These are phyloP conservation scores for Lippia alba DNA, from an alignment of 305 asterid species.

Conservation along the genomic window DNA sequence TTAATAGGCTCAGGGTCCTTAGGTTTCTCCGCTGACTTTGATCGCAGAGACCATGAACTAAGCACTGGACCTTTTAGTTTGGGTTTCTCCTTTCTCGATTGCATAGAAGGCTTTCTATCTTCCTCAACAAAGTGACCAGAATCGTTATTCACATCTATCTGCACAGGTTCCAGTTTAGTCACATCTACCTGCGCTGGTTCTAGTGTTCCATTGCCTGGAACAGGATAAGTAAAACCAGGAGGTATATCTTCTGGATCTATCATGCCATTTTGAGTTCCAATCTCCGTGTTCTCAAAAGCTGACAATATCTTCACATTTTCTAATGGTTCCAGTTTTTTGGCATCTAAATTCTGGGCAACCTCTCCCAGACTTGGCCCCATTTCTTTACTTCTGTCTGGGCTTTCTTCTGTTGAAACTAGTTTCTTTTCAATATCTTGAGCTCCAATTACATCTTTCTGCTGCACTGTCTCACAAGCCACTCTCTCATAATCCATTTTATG, in stretches of 20 bases:
- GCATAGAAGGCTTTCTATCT: constrained; percentile 44
- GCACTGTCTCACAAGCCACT: constrained; percentile 34
- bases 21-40: constrained; percentile 66
- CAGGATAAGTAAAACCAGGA: constrained; percentile 34
- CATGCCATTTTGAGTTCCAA: constrained; percentile 37
- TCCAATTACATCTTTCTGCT: constrained; percentile 41
- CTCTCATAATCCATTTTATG: constrained; percentile 30
- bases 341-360: constrained; percentile 29
- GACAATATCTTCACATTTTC: constrained; percentile 39
- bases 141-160: constrained; percentile 33
- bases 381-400: constrained; percentile 29
- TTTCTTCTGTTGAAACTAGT: constrained; percentile 31
- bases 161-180: constrained; percentile 27
- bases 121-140: constrained; percentile 36
- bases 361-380: constrained; percentile 31
- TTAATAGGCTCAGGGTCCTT: constrained; percentile 53
- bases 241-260: constrained; percentile 35
- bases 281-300: constrained; percentile 36
- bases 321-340: constrained; percentile 34
- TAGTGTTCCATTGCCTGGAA: constrained; percentile 35
- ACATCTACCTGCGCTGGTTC: constrained; percentile 31
- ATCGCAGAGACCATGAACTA: constrained; percentile 64
- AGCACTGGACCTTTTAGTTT: constrained; percentile 45
- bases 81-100: constrained; percentile 45
- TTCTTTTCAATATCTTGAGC: constrained; percentile 37